Conservation (phyloP, 345 rosid species). For the Ceriops zippeliana region DNA sequence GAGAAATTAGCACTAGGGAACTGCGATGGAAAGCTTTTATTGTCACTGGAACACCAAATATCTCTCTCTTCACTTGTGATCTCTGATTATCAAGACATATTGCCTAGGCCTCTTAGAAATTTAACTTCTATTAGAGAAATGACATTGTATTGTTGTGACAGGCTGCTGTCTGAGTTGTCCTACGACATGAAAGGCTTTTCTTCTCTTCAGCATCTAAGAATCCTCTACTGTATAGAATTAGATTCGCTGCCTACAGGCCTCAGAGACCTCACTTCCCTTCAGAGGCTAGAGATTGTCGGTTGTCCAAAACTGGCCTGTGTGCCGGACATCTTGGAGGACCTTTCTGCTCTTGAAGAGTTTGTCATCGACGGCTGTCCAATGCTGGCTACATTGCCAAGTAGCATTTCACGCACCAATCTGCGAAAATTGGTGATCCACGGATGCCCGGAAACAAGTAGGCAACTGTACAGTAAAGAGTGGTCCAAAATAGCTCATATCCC, state of each 20-base stretch:
- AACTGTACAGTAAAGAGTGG: conserved; percentile 7
- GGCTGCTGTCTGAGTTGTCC: conserved; percentile 8
- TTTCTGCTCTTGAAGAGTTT: conserved; percentile 17
- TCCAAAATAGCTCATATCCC: conserved; percentile 5
- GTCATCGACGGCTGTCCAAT: conserved; percentile 15
- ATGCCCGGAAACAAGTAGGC: conserved; percentile 6
- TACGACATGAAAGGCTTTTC: neutral
- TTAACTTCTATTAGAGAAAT: neutral
- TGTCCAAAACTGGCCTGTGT: conserved; percentile 7
- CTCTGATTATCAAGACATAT: conserved; percentile 4
- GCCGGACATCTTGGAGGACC: conserved; percentile 5
- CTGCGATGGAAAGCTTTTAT: conserved; percentile 16
- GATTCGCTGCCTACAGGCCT: conserved; percentile 10
- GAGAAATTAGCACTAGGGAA: conserved; percentile 23
- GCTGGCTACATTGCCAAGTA: conserved; percentile 7
- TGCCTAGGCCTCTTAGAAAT: neutral
- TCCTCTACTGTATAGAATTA: conserved; percentile 19
- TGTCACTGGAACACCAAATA: conserved; percentile 6
- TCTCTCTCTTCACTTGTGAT: conserved; percentile 18
- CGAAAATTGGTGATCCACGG: conserved; percentile 1
- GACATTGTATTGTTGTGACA: conserved; percentile 18
- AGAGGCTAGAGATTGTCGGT: conserved; percentile 18
- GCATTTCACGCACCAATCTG: conserved; percentile 2
- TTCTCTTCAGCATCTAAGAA: conserved; percentile 22
- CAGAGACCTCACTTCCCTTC: conserved; percentile 10